phyloP scores from a whole-genome alignment of 495 filamentous ascomycete species.

The Neurospora sp. region DNA sequence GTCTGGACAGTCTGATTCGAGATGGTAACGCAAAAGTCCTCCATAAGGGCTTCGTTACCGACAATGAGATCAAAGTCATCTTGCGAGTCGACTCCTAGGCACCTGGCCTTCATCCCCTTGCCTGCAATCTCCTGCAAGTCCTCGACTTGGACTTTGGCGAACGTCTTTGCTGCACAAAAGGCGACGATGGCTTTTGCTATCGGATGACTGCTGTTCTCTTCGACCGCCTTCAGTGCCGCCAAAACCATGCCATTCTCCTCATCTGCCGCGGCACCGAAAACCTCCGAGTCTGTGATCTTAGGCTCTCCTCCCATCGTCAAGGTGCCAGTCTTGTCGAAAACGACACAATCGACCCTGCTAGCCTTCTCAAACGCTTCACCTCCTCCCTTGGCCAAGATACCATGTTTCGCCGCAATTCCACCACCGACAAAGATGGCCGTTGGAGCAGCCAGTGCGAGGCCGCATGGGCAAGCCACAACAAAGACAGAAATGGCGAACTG shows the following conservation, averaged over 20 bases:
- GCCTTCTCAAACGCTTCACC: slow-evolving; percentile 95
- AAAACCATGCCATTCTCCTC: slow-evolving; percentile 17
- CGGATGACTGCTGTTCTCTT: slow-evolving; percentile 79
- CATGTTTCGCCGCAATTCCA: slow-evolving; percentile 76
- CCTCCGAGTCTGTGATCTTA: slow-evolving; percentile 60
- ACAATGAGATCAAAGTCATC: slow-evolving; percentile 56
- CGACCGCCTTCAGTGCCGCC: slow-evolving; percentile 52
- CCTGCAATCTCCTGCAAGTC: slow-evolving; percentile 68
- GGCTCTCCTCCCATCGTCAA: slow-evolving; percentile 78
- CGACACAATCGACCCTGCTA: slow-evolving; percentile 71
- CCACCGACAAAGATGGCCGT: slow-evolving; percentile 90
- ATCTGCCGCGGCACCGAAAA: slow-evolving; percentile 20
- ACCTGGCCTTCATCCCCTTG: slow-evolving; percentile 67
- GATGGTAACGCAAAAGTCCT: slow-evolving; percentile 29
- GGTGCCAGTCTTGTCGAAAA: slow-evolving; percentile 96
- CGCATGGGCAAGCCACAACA: slow-evolving; percentile 90
- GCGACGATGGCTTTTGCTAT: slow-evolving; percentile 71
- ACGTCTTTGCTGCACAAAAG: slow-evolving; percentile 42
- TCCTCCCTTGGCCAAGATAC: slow-evolving; percentile 89
- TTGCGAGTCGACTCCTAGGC: slow-evolving; percentile 29
- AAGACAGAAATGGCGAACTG: slow-evolving; percentile 93
- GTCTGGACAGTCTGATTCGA: slow-evolving; percentile 23
- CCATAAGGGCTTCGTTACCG: slow-evolving; percentile 73
- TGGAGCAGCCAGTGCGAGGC: slow-evolving; percentile 82
- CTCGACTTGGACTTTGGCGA: slow-evolving; percentile 23